Percentiles rank a stretch among this genome's conserved stretches.
Conservation (phyloP, 306 rosid species). For the Citrullus mucosospermus region DNA sequence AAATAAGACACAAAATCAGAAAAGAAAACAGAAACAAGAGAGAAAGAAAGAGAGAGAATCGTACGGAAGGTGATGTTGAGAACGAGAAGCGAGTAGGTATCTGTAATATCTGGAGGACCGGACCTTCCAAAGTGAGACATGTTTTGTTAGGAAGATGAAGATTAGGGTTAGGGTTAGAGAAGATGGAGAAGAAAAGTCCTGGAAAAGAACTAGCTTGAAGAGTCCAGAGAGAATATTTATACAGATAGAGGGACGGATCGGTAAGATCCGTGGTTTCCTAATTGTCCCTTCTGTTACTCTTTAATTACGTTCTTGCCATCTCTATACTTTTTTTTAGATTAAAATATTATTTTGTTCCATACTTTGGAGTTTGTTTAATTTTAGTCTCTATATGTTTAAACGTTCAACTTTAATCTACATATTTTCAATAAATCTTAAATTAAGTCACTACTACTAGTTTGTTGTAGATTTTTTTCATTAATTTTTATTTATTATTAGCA, state of each 20-base stretch:
- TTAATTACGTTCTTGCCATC: too few relatives aligned
- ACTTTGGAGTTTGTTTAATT: too few relatives aligned
- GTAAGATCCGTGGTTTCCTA: background rate
- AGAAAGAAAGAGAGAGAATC: background rate
- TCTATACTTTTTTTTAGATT: too few relatives aligned
- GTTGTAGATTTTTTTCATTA: too few relatives aligned
- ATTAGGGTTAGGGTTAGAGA: slow-evolving; percentile 11
- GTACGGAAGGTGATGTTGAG: slow-evolving; percentile 86
- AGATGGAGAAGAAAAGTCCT: background rate
- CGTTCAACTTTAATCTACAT: too few relatives aligned
- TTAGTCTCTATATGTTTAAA: too few relatives aligned
- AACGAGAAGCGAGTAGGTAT: slow-evolving; percentile 87
- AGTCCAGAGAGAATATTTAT: background rate
- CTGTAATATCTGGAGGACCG: slow-evolving; percentile 82
- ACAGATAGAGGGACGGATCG: background rate
- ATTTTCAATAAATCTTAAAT: too few relatives aligned
- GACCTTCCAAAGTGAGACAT: slow-evolving; percentile 92
- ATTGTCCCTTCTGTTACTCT: background rate
- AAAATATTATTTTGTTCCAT: too few relatives aligned
- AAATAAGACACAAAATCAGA: background rate
- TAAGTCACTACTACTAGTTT: too few relatives aligned
- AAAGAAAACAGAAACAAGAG: background rate
- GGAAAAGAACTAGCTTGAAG: background rate
- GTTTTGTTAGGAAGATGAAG: background rate
- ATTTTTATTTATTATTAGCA: too few relatives aligned